Evolutionary conservation across 108 stramenopile species (phyloP).

Genomic region (Hondaea fermentalgiana): DNA sequence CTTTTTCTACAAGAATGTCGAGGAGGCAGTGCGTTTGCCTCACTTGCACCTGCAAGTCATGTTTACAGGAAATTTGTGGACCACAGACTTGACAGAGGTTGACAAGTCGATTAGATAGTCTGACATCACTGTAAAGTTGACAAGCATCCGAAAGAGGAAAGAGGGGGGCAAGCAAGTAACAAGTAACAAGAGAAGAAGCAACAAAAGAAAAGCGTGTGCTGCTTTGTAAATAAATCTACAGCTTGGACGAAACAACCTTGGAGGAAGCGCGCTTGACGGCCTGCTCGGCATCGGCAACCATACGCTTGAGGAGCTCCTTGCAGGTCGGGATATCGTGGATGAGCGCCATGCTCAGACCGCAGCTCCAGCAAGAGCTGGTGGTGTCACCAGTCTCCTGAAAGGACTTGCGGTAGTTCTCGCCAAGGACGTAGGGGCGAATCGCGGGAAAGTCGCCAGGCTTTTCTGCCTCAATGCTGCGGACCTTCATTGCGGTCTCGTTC

Average conservation of each 20-base stretch:
- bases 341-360: conserved; percentile 36
- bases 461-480: conserved; percentile 31
- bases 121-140: too few species aligned
- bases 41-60: too few species aligned
- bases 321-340: conserved; percentile 36
- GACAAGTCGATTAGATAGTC: too few species aligned
- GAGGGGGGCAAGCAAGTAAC: too few species aligned
- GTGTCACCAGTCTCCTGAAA: conserved; percentile 36
- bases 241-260: neutral
- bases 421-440: conserved; percentile 27
- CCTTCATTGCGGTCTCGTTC: conserved; percentile 38
- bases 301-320: conserved; percentile 32
- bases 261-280: neutral
- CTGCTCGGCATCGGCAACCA: conserved; percentile 40
- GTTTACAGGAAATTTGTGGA: too few species aligned
- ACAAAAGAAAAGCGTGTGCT: too few species aligned
- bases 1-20: too few species aligned
- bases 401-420: conserved; percentile 37
- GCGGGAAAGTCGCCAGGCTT: conserved; percentile 31
- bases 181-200: too few species aligned
- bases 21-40: too few species aligned
- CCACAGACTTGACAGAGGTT: too few species aligned
- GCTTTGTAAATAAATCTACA: neutral
- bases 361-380: conserved; percentile 35
- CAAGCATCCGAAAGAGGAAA: too few species aligned